These are phyloP conservation scores for Kodamaea fungicola DNA, from an alignment of 1,139 yeast genomes.

Conservation along the genomic window DNA sequence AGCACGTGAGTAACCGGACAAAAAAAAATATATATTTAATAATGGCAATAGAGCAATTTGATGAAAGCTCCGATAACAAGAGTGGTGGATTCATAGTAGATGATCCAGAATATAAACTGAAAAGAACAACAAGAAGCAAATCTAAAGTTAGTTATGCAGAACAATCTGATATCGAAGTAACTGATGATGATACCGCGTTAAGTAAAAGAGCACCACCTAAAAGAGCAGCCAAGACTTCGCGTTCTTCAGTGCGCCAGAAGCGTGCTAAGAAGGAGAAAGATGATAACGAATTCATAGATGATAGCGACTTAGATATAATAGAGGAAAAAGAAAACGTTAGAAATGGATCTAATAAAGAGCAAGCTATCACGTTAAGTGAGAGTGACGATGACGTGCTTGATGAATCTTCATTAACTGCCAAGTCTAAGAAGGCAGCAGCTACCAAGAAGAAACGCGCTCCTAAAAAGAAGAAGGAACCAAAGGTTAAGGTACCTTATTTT, in stretches of 20 bases:
- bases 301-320: conserved; percentile 13
- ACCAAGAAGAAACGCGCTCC: conserved; percentile 18
- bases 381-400: conserved; percentile 16
- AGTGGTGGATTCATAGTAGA: conserved; percentile 36
- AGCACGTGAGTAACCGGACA: no score
- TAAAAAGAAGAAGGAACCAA: conserved; percentile 38
- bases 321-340: conserved; percentile 11
- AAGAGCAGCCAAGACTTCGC: conserved; percentile 17
- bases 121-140: conserved; percentile 18
- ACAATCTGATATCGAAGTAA: conserved; percentile 18
- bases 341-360: conserved; percentile 19
- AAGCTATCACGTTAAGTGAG: conserved; percentile 25
- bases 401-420: conserved; percentile 18
- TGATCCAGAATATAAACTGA: conserved; percentile 24
- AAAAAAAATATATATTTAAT: background rate
- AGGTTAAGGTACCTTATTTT: conserved; percentile 64
- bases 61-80: background rate
- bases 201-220: conserved; percentile 12
- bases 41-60: background rate
- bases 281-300: conserved; percentile 20
- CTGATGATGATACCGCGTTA: conserved; percentile 15
- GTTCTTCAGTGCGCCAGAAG: conserved; percentile 10
- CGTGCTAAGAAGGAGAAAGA: conserved; percentile 14
- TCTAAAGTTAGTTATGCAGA: conserved; percentile 20
- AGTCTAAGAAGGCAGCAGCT: conserved; percentile 13